Evolutionary conservation across 257 asterid genomes (phyloP).

Genomic region (Nicotiana sylvestris): DNA sequence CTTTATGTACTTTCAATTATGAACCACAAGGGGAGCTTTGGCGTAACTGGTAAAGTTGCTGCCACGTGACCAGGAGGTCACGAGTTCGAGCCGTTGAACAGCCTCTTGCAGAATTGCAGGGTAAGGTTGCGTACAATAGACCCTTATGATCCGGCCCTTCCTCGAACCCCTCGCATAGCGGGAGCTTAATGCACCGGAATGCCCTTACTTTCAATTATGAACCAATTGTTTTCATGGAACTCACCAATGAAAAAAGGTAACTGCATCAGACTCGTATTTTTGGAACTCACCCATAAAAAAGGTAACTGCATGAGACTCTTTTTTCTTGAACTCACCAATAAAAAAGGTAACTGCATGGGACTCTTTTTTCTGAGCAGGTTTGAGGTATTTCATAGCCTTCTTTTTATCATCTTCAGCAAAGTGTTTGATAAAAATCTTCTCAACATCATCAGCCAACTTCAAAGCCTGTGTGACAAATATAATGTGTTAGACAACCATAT

Average conservation of each 20-base stretch:
- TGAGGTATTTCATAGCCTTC: constrained; percentile 87
- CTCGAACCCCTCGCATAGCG: too few species aligned
- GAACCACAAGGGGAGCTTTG: too few species aligned
- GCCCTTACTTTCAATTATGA: background rate
- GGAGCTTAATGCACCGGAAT: too few species aligned
- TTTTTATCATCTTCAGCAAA: constrained; percentile 75
- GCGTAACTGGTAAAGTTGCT: too few species aligned
- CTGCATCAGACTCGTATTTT: constrained; percentile 55
- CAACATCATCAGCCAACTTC: constrained; percentile 82
- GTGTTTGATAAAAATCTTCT: constrained; percentile 63
- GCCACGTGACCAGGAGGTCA: too few species aligned
- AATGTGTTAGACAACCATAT: constrained; percentile 42
- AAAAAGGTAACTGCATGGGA: constrained; percentile 76
- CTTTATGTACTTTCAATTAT: background rate
- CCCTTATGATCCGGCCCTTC: too few species aligned
- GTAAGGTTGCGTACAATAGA: too few species aligned
- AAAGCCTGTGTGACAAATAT: constrained; percentile 39
- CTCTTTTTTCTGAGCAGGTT: constrained; percentile 69
- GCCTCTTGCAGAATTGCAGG: too few species aligned
- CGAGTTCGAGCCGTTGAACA: too few species aligned
- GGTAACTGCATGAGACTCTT: constrained; percentile 66
- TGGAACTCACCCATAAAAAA: constrained; percentile 75
- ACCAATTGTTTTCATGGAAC: constrained; percentile 12
- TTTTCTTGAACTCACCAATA: constrained; percentile 53
- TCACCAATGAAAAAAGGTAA: constrained; percentile 74